Evolutionary conservation across 2,329 filamentous ascomycete genomes (phyloP).

Genomic region (Botrytis pseudocinerea): DNA sequence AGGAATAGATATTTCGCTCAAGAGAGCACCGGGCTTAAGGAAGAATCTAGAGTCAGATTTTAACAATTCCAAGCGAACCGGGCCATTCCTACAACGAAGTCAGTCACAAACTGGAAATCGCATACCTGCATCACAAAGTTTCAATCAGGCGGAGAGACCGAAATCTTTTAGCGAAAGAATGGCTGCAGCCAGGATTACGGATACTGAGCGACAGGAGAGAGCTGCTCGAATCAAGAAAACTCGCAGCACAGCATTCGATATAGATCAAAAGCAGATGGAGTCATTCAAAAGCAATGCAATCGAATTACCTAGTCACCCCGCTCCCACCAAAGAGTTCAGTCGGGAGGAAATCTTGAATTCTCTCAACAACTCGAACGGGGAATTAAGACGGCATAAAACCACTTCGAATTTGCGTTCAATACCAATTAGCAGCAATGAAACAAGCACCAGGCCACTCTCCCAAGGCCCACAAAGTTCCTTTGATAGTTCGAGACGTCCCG

Average conservation of each 20-base stretch:
- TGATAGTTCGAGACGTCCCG: constrained; percentile 21
- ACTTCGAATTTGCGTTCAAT: constrained; percentile 33
- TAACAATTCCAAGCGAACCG: constrained; percentile 38
- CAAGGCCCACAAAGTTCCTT: constrained; percentile 19
- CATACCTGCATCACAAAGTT: constrained; percentile 28
- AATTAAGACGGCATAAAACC: constrained; percentile 47
- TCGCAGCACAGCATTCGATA: constrained; percentile 57
- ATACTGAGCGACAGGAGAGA: constrained; percentile 52
- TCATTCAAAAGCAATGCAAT: constrained; percentile 58
- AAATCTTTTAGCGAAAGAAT: constrained; percentile 80
- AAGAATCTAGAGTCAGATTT: constrained; percentile 40
- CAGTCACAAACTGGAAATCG: constrained; percentile 38
- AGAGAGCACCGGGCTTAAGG: constrained; percentile 61
- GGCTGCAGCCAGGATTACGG: constrained; percentile 64
- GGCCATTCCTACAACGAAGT: constrained; percentile 49
- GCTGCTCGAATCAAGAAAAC: constrained; percentile 54
- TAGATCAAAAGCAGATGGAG: constrained; percentile 59
- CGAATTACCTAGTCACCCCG: constrained; percentile 52
- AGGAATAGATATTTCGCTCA: constrained; percentile 81
- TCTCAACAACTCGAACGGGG: constrained; percentile 37
- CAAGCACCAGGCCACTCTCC: constrained; percentile 33
- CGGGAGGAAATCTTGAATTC: constrained; percentile 59
- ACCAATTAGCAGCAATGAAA: constrained; percentile 26
- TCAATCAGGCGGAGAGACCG: constrained; percentile 46
- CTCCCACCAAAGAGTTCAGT: constrained; percentile 55